A percentile compares a stretch with the other conserved stretches of the same genome.
phyloP scores from a whole-genome alignment of 345 rosid species.

The Brassica nigra region DNA sequence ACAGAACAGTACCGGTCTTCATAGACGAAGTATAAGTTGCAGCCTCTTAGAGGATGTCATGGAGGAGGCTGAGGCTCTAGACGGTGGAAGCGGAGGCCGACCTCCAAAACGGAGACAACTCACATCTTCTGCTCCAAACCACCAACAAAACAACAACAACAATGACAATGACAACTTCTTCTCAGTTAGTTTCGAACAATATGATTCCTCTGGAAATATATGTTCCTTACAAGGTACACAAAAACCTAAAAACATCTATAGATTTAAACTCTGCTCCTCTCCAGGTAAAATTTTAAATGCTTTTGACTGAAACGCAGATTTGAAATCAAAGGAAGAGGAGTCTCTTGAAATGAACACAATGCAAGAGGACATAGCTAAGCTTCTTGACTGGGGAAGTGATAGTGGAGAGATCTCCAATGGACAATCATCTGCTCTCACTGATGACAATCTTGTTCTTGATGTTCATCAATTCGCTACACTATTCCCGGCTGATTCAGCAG shows the following conservation, averaged over 20 bases:
- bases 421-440: neutral
- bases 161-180: neutral
- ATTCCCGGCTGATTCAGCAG: neutral
- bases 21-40: neutral
- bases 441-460: neutral
- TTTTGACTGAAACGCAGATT: neutral
- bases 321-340: neutral
- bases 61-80: neutral
- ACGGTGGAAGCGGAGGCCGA: neutral
- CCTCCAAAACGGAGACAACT: neutral
- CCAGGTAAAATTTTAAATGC: neutral
- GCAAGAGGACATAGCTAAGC: neutral
- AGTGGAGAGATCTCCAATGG: neutral
- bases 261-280: neutral
- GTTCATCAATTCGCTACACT: neutral
- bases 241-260: no score
- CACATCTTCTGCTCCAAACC: neutral
- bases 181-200: neutral
- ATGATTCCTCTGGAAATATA: neutral
- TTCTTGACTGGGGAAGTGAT: neutral
- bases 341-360: neutral
- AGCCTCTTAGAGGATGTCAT: neutral
- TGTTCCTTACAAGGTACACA: neutral
- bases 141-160: neutral
- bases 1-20: neutral